These are phyloP conservation scores for Cerrena zonata DNA, from an alignment of 1,284 basidiomycete genomes.

Conservation along the genomic window DNA sequence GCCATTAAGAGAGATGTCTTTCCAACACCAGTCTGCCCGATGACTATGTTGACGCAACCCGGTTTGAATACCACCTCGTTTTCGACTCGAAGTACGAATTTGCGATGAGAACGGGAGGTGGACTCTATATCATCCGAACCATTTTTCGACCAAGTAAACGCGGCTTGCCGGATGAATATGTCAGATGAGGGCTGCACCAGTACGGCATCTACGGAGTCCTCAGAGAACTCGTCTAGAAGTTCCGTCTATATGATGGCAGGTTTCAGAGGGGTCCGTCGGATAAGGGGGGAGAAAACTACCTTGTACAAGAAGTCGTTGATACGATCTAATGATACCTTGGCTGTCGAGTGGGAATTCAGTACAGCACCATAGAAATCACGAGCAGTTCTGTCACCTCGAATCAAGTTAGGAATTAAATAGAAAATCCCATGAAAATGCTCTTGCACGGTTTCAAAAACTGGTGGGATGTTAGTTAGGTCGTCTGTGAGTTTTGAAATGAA, in stretches of 20 bases:
- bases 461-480: not conserved
- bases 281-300: constrained; percentile 20
- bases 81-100: constrained; percentile 46
- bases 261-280: not conserved
- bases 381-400: constrained; percentile 25
- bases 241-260: constrained; percentile 36
- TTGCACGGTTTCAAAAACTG: constrained; percentile 34
- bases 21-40: constrained; percentile 56
- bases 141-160: constrained; percentile 38
- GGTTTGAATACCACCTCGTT: constrained; percentile 53
- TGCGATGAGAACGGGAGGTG: constrained; percentile 20
- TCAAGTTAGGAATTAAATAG: constrained; percentile 25
- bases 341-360: constrained; percentile 19
- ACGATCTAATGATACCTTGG: constrained; percentile 44
- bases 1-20: constrained; percentile 53
- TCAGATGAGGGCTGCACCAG: constrained; percentile 12
- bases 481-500: not conserved
- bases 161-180: constrained; percentile 38
- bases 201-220: constrained; percentile 26
- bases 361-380: constrained; percentile 5
- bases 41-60: constrained; percentile 56
- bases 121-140: constrained; percentile 23
- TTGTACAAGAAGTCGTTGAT: constrained; percentile 41
- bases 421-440: constrained; percentile 27
- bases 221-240: constrained; percentile 41